These are phyloP conservation scores for Crithidia bombi DNA, from an alignment of 208 protist genomes.

Conservation along the genomic window DNA sequence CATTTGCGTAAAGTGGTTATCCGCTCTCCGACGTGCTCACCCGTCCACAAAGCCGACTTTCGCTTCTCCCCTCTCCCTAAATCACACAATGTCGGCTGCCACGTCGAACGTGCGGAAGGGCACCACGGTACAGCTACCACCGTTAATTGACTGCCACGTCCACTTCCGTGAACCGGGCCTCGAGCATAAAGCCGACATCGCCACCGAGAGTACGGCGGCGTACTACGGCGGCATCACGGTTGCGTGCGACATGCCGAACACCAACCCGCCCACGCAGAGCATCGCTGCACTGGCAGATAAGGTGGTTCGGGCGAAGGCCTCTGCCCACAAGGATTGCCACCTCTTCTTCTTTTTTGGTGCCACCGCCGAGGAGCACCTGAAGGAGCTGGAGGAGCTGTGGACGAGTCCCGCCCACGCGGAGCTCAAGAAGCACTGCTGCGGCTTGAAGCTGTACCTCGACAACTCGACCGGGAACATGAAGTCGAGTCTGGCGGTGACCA, in stretches of 20 bases:
- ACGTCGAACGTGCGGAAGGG: conserved; percentile 11
- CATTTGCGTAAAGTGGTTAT: too few species aligned
- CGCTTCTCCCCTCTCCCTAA: too few species aligned
- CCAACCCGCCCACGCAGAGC: conserved; percentile 77
- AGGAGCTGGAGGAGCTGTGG: conserved; percentile 76
- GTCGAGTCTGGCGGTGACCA: conserved; percentile 58
- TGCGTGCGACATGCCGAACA: conserved; percentile 91
- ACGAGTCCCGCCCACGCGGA: conserved; percentile 53
- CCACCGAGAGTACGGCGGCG: conserved; percentile 86
- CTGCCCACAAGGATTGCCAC: conserved; percentile 27
- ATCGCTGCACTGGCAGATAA: conserved; percentile 77
- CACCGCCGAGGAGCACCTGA: conserved; percentile 62
- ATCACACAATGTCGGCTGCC: conserved; percentile 12
- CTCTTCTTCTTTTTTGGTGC: conserved; percentile 90
- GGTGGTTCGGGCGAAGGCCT: conserved; percentile 44
- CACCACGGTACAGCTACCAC: conserved; percentile 54
- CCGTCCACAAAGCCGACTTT: too few species aligned
- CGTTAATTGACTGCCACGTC: conserved; percentile 94
- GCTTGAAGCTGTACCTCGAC: conserved; percentile 89
- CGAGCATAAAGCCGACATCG: conserved; percentile 94
- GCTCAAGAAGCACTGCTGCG: conserved; percentile 67
- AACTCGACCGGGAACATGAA: conserved; percentile 89
- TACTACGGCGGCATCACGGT: conserved; percentile 88
- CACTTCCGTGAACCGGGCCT: conserved; percentile 94
- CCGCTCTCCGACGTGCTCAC: too few species aligned